Evolutionary conservation across 495 filamentous ascomycete genomes (phyloP), one percentile per base, ranked within the genome.

Genomic region (Penicillium tannophilum): DNA sequence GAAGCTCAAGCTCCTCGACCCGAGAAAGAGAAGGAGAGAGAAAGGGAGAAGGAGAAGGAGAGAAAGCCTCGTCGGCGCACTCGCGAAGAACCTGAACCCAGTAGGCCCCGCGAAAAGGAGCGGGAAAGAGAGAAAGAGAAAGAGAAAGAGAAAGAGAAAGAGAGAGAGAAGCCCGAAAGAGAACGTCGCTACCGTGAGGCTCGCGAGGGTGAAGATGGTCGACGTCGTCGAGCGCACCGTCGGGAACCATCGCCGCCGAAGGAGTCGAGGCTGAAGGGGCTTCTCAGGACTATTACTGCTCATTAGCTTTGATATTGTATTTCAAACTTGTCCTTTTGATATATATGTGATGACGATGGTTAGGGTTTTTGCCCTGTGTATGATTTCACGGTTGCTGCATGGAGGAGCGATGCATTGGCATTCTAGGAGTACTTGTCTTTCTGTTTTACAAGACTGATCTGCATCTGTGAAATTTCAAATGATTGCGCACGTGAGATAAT

Each of bases 221-320:
- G 61, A 11, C 67, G 65, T 61, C 72, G 67, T 54, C 70, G 70
- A 11, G n/a, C n/a, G n/a, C 71, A 66, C 42, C 61, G 65, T 50
- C 72, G 67, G 8, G 75, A 76, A 28, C 64, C 69, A 19, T 73
- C 72, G 14, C 73, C 75, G 0, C 67, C 66, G 9, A 64, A 60
- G 46, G 64, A 66, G 36, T 73, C 75, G n/a, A 74, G 65, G 48
- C 55, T 79, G 47, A 78, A 74, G 64, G 61, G 64, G 16, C 26
- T 79, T 42, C 61, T 76, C 59, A 73, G 72, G 52, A 66, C 70
- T 8, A 71, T 77, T 66, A 56, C 69, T 63, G 73, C 69, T 33
- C 61, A 75, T 30, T 26, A 36, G 30, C 8, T 36, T 57, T 47
- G 53, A 7, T 41, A 55, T 59, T 54, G 41, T 54, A 42, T 36